Percentiles rank a stretch among this genome's conserved stretches.
Conservation (phyloP, 345 rosid genomes). For the Brassica nigra region DNA sequence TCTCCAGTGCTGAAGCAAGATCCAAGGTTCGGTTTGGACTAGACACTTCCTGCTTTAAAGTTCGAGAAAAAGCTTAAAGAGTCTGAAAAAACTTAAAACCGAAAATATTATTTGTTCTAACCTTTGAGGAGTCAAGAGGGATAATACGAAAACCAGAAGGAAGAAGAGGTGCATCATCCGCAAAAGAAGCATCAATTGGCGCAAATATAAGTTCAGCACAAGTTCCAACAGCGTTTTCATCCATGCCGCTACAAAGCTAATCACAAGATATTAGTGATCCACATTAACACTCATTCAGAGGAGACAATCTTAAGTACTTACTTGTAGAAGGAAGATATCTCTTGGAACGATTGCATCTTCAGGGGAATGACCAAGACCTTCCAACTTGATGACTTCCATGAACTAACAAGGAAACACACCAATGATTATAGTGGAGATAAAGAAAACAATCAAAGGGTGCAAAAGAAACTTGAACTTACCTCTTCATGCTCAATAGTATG, state of each 20-base stretch:
- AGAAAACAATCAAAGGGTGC: neutral
- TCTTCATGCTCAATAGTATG: slow-evolving; percentile 96
- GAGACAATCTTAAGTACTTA: slow-evolving; percentile 40
- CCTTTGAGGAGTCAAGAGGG: slow-evolving; percentile 96
- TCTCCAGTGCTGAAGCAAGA: slow-evolving; percentile 95
- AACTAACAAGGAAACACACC: slow-evolving; percentile 46
- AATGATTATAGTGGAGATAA: neutral
- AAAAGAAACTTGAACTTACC: slow-evolving; percentile 48
- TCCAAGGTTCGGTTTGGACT: slow-evolving; percentile 97
- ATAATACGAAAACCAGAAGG: slow-evolving; percentile 99
- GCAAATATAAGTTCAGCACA: slow-evolving; percentile 99
- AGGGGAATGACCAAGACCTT: slow-evolving; percentile 82
- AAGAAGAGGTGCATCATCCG: slow-evolving; percentile 94
- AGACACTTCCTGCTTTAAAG: slow-evolving; percentile 68
- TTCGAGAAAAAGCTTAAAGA: neutral
- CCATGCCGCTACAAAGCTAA: slow-evolving; percentile 96
- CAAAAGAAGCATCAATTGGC: slow-evolving; percentile 95
- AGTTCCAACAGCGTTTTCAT: slow-evolving; percentile 89
- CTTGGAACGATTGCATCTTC: slow-evolving; percentile 89
- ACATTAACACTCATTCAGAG: neutral
- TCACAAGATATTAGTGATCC: slow-evolving; percentile 25
- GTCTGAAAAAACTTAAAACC: neutral
- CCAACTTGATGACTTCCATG: slow-evolving; percentile 93
- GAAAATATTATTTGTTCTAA: slow-evolving; percentile 23
- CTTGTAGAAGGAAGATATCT: slow-evolving; percentile 93